Percentiles rank a stretch among this genome's conserved stretches.
Conservation (phyloP, 2,329 filamentous ascomycete species). For the Alternaria conjuncta region DNA sequence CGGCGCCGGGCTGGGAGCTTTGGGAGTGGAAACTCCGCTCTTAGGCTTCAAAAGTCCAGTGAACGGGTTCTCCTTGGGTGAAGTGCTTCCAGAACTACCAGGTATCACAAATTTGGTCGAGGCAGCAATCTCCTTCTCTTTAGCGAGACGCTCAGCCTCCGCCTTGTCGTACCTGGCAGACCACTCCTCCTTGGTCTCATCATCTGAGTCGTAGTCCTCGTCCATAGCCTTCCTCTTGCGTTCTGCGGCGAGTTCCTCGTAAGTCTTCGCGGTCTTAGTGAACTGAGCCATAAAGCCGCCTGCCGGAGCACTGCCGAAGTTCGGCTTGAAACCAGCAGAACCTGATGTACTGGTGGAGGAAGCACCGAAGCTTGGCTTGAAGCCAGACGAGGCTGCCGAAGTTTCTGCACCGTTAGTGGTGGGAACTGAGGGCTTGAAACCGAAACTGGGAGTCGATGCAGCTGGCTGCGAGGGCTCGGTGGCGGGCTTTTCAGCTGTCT, state of each 20-base stretch:
- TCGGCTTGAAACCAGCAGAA: constrained; percentile 20
- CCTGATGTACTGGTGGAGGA: constrained; percentile 2
- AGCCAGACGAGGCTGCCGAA: constrained; percentile 5
- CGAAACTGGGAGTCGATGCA: constrained; percentile 16
- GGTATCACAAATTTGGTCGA: constrained; percentile 28
- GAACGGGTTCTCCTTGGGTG: constrained; percentile 22
- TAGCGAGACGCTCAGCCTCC: constrained; percentile 37
- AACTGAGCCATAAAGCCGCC: constrained; percentile 39
- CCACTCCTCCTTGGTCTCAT: constrained; percentile 45
- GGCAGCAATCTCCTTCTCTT: constrained; percentile 32
- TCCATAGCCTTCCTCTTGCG: constrained; percentile 45
- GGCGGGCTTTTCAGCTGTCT: constrained; percentile 8
- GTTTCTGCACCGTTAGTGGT: constrained; percentile 12
- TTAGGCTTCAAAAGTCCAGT: constrained; percentile 25
- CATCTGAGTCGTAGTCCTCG: constrained; percentile 47
- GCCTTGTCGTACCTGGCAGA: constrained; percentile 39
- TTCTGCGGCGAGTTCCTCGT: constrained; percentile 41
- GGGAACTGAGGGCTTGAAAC: constrained; percentile 23
- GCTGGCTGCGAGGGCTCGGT: constrained; percentile 14
- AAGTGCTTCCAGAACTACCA: constrained; percentile 9
- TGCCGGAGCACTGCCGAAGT: constrained; percentile 10
- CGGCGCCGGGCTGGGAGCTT: constrained; percentile 37
- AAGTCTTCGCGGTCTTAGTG: constrained; percentile 37
- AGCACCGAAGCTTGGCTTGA: constrained; percentile 19
- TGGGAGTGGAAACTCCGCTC: constrained; percentile 32